Evolutionary conservation across 441 rosid species (phyloP), one percentile per base, ranked within the genome.

Genomic region (Adansonia rubrostipa): DNA sequence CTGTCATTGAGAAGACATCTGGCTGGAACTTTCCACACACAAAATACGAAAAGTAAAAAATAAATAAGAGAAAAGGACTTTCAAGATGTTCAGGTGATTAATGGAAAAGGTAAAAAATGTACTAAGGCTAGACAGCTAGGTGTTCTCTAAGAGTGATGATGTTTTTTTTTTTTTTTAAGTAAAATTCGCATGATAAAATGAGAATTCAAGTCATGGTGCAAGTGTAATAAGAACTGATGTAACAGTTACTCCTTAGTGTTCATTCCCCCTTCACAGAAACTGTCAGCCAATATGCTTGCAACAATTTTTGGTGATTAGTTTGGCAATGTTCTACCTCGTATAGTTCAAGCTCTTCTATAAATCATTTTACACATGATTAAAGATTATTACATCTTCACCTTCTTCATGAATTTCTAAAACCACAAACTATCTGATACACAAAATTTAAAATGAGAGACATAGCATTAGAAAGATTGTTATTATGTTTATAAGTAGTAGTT

Each of bases 11-110:
- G 51, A 65, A 65, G 71, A 65, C 50, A 40, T 42, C 50, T 22
- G n/a, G 50, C n/a, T 40, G 20, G 50, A 65, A 40, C 20, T 65
- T 65, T 64, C 22, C 48, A 40, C 50, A 40, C 40, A 40, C 17
- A 36, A 15, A 42, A 42, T 42, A 8, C 44, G 42, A 65, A 65
- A 65, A 13, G 47, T 15, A 64, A 36, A 64, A 64, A 64, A 62
- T 11, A 62, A n/a, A 33, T 63, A 33, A 63, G 68, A 63, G 19
- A 36, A 28, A 24, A 62, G 48, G 48, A 36, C 70, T 65, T 65
- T 7, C 6, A 24, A n/a, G 17, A 14, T 33, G 70, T 65, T 65
- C 6, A 36, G 50, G 45, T 65, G 48, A 65, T 42, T n/a, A 42
- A 9, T n/a, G 24, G 8, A 63, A 33, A 63, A 60, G 33, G 24